Base-by-base conservation (phyloP, 352 stramenopile genomes). In the Phytophthora cactorum region DNA sequence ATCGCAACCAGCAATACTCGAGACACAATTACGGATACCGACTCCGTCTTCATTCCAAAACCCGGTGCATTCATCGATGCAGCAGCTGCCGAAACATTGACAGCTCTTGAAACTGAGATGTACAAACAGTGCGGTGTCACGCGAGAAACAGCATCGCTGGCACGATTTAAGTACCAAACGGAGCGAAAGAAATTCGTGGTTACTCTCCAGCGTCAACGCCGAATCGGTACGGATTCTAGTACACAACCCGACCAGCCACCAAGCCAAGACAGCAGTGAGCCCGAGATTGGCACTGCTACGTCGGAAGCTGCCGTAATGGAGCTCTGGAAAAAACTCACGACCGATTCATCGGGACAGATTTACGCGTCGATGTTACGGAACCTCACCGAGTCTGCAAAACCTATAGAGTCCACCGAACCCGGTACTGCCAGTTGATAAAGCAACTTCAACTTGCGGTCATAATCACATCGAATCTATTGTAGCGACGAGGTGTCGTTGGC, bases 61-160 rank as follows among this genome's bases (percentile, higher is more conserved):
- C 17, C 52, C 8, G 28, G 22, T 14, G 58, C 15, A 4, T 58
- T 54, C 15, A 70, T 77, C 10, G 57, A 77, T 22, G 51, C n/a
- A 56, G 57, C 45, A 22, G 75, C 72, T 52, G 59, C 46, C 1
- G 22, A 68, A 27, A 60, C 67, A 5, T 29, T 81, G 25, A 12
- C 50, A 46, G 11, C 59, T 11, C 52, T 81, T 12, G 65, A 79
- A 43, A 32, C 28, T 31, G 57, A 59, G 9, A 52, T 84, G 28
- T 70, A 69, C 54, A 58, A 66, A 41, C 70, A 61, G 43, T 84
- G 77, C 27, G 28, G 43, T 1, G 67, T 84, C 38, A 72, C 70
- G 6, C 52, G 39, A 46, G 28, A 68, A 29, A 74, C 70, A 2
- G 55, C 54, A 12, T 56, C 70, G 25, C 22, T 80, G 3, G 60